phyloP scores from a whole-genome alignment of 1,139 yeast genomes.

The Saccharomyces uvarum region DNA sequence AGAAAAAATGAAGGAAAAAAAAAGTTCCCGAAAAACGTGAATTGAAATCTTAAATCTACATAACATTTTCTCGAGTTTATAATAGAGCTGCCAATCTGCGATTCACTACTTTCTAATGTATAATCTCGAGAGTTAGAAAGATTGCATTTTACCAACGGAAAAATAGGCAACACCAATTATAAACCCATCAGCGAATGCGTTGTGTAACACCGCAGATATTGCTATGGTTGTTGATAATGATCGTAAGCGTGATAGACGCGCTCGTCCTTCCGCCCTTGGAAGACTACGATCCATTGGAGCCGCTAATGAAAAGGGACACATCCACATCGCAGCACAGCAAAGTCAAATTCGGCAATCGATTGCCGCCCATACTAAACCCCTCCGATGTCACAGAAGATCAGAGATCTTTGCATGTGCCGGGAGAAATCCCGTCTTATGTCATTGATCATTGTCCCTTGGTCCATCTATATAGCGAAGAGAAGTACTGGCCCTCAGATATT shows the following conservation, averaged over 20 bases:
- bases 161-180: background rate
- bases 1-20: background rate
- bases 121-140: background rate
- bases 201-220: background rate
- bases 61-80: background rate
- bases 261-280: background rate
- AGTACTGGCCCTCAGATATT: conserved; percentile 73
- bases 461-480: conserved; percentile 77
- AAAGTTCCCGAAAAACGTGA: background rate
- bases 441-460: conserved; percentile 68
- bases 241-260: background rate
- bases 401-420: conserved; percentile 10
- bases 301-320: background rate
- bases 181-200: background rate
- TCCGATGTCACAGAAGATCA: conserved; percentile 13
- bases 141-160: background rate
- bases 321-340: background rate
- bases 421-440: conserved; percentile 66
- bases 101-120: background rate
- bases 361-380: conserved; percentile 17
- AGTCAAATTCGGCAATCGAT: background rate
- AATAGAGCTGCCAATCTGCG: background rate
- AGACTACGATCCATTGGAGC: background rate
- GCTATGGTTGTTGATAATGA: background rate
- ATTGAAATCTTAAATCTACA: background rate